Base-by-base conservation (phyloP, 1,284 basidiomycete genomes). In the Erythrobasidium hasegawianum region DNA sequence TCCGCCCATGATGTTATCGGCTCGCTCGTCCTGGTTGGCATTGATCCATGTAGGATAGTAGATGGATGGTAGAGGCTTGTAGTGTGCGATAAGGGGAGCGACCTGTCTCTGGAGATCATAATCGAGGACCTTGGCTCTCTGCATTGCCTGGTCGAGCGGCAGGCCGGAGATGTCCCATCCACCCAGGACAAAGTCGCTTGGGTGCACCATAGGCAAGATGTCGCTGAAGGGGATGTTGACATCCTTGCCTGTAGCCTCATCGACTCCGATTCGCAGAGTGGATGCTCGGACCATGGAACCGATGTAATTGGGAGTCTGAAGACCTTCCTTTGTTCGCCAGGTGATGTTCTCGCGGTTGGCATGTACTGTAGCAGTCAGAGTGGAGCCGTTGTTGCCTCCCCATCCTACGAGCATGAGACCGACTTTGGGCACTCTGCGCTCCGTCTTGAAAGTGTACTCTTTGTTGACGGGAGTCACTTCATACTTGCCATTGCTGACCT, bases 91-190 rank as follows among this genome's bases (percentile, higher is more conserved):
- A 78, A 87, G 81, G 8, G 92, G 90, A 24, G 83, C 86, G 70
- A 97, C 86, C 80, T 97, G 95, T 76, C 92, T 89, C 82, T 97
- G 95, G 65, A 97, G 85, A 78, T 98, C 95, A 76, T 89, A 97
- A 79, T 97, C 90, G 70, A 98, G 86, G 62, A 98, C 95, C 79
- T 93, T 83, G 64, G 93, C 89, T 71, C 95, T 90, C 70, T 84
- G 81, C 92, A 97, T 97, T 29, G 96, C 92, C 79, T 88, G 83
- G 79, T 97, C 93, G 81, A 98, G 83, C 59, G 86, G 79, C 50
- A 87, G 64, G 61, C 86, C 84, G 56, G 91, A 96, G 76, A 98
- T 97, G 77, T 98, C 95, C 96, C 95, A 98, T 38, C 95, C 96
- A 67, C 93, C 90, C 72, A 97, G 84, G 71, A 97, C 92, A 75